Percentiles rank a stretch among this genome's conserved stretches.
Evolutionary conservation across 768 basidiomycete genomes (phyloP).

Genomic region (Psilocybe cubensis): DNA sequence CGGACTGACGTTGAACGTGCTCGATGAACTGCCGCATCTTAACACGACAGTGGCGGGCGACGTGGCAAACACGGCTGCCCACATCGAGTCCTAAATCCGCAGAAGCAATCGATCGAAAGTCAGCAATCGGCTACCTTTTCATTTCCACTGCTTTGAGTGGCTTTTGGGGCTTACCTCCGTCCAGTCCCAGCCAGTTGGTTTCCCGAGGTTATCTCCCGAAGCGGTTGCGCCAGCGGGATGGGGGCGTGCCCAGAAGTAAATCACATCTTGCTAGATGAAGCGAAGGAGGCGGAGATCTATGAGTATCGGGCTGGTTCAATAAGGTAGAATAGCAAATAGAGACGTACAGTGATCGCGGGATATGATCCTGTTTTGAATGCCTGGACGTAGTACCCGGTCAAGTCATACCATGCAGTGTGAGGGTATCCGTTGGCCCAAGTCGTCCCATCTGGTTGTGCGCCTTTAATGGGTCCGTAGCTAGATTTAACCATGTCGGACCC

Average conservation of each 20-base stretch:
- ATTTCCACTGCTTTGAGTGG: background rate
- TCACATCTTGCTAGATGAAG: slow-evolving; percentile 41
- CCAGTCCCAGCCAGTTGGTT: slow-evolving; percentile 55
- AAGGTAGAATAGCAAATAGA: slow-evolving; percentile 26
- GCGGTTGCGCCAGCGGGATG: slow-evolving; percentile 55
- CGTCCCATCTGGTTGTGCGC: slow-evolving; percentile 45
- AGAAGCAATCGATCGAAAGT: background rate
- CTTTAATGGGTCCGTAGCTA: slow-evolving; percentile 64
- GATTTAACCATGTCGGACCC: background rate
- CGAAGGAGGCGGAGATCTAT: background rate
- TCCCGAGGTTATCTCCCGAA: slow-evolving; percentile 45
- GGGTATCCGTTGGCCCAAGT: slow-evolving; percentile 47
- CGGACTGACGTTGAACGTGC: slow-evolving; percentile 43
- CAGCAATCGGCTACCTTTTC: background rate
- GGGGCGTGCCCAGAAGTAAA: slow-evolving; percentile 68
- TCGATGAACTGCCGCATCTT: slow-evolving; percentile 40
- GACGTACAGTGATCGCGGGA: slow-evolving; percentile 56
- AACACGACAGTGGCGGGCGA: slow-evolving; percentile 56
- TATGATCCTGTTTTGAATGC: slow-evolving; percentile 71
- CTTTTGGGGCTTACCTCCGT: slow-evolving; percentile 41
- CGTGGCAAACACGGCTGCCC: slow-evolving; percentile 66
- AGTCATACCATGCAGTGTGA: slow-evolving; percentile 59
- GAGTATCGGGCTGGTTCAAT: background rate
- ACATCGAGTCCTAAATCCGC: slow-evolving; percentile 54
- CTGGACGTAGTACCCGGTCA: slow-evolving; percentile 66